Conservation (phyloP, 2,329 filamentous ascomycete species). For the Hypoxylon sp. region DNA sequence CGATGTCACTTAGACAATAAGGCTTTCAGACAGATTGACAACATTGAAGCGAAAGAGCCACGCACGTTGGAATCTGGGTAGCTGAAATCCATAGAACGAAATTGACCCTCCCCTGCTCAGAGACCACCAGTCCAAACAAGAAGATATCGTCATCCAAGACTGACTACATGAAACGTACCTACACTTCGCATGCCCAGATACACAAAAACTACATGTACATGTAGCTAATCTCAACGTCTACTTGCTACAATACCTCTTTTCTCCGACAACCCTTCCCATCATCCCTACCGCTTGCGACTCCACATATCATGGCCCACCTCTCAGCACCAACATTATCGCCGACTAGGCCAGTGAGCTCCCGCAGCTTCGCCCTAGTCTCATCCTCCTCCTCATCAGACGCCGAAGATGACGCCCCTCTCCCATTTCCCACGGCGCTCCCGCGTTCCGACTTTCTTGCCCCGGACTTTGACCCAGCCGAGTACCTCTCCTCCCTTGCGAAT, state of each 20-base stretch:
- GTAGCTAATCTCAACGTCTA: not conserved
- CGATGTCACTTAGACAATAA: constrained; percentile 6
- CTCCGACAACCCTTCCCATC: not conserved
- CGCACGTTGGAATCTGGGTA: not conserved
- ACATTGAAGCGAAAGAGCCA: not conserved
- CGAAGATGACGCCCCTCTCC: constrained; percentile 77
- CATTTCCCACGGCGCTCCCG: constrained; percentile 88
- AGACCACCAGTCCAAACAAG: not conserved
- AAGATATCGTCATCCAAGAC: not conserved
- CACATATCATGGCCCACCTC: constrained; percentile 45
- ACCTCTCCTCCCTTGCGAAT: constrained; percentile 84
- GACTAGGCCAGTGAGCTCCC: constrained; percentile 52
- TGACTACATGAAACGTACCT: not conserved
- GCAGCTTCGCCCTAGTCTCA: constrained; percentile 60
- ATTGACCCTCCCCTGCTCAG: not conserved
- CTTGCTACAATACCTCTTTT: not conserved
- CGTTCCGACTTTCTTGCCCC: constrained; percentile 85
- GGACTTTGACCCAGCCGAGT: constrained; percentile 83
- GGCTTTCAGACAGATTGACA: not conserved
- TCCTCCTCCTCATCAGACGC: constrained; percentile 56
- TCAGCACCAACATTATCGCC: constrained; percentile 50
- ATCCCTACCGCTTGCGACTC: not conserved
- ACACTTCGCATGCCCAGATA: constrained; percentile 12
- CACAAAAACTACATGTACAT: constrained; percentile 8
- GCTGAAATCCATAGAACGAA: not conserved